Conservation (phyloP, 1,284 basidiomycete species). For the Cutaneotrichosporon sp. region DNA sequence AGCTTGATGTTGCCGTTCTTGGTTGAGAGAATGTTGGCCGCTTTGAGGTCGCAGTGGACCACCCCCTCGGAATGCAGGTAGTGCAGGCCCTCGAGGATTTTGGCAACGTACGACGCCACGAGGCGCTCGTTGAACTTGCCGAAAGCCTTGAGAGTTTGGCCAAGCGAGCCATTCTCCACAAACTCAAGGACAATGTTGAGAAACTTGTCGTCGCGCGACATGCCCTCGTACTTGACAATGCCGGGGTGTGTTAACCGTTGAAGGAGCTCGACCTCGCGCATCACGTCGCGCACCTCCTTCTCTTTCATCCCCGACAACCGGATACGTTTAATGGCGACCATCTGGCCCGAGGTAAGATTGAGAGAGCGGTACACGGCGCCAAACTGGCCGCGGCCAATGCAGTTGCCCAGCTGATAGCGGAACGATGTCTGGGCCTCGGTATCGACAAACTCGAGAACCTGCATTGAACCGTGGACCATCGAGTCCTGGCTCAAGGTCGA, state of each 20-base stretch:
- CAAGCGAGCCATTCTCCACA: slow-evolving; percentile 87
- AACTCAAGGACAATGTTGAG: slow-evolving; percentile 92
- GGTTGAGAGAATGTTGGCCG: slow-evolving; percentile 56
- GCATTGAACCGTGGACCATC: slow-evolving; percentile 56
- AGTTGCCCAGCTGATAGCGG: slow-evolving; percentile 89
- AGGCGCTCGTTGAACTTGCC: slow-evolving; percentile 84
- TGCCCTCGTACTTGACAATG: slow-evolving; percentile 90
- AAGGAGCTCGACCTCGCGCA: slow-evolving; percentile 84
- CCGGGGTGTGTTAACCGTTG: slow-evolving; percentile 83
- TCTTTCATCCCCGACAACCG: slow-evolving; percentile 77
- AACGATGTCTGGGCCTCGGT: slow-evolving; percentile 66
- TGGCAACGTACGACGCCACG: slow-evolving; percentile 82
- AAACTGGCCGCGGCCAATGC: slow-evolving; percentile 93
- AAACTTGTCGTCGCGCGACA: slow-evolving; percentile 79
- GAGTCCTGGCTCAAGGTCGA: slow-evolving; percentile 25
- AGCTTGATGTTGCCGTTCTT: slow-evolving; percentile 54
- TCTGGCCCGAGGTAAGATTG: slow-evolving; percentile 84
- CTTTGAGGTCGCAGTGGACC: slow-evolving; percentile 15
- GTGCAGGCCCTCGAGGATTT: slow-evolving; percentile 85
- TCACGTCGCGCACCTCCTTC: slow-evolving; percentile 75
- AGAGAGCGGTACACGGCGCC: slow-evolving; percentile 90
- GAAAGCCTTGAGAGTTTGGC: slow-evolving; percentile 82
- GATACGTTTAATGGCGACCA: slow-evolving; percentile 92
- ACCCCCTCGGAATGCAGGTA: slow-evolving; percentile 82
- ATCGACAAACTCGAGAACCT: slow-evolving; percentile 73